A percentile compares a stretch with the other conserved stretches of the same genome.
These are phyloP conservation scores for Dictyostelium intermedium DNA, from an alignment of 78 protist species.

Conservation along the genomic window DNA sequence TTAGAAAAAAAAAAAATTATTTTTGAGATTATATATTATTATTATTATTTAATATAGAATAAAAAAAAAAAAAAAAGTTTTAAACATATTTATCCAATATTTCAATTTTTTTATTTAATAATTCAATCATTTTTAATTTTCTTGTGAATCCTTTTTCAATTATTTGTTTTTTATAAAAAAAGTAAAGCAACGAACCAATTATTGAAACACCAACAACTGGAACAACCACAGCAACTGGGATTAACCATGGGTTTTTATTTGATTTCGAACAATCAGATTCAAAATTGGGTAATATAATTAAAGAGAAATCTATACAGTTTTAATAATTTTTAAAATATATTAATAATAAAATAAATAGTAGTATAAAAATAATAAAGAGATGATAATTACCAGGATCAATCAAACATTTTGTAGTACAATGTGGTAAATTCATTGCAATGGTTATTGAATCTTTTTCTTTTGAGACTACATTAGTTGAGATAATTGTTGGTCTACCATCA, in stretches of 20 bases:
- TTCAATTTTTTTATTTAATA: neutral
- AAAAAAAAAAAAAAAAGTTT: too few species aligned
- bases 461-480: neutral
- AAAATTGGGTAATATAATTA: neutral
- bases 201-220: neutral
- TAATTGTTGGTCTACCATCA: constrained; percentile 15
- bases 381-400: neutral
- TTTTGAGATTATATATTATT: too few species aligned
- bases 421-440: constrained; percentile 25
- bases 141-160: neutral
- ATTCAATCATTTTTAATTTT: neutral
- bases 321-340: neutral
- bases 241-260: neutral
- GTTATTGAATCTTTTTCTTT: neutral
- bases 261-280: neutral
- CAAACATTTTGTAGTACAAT: neutral
- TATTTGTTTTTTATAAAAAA: neutral
- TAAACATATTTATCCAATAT: too few species aligned
- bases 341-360: neutral
- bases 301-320: neutral
- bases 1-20: too few species aligned
- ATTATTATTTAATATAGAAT: too few species aligned
- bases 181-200: neutral
- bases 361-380: neutral
- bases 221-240: neutral